These are phyloP conservation scores for Cordyceps fumosorosea DNA, from an alignment of 2,329 filamentous ascomycete species.

Conservation along the genomic window DNA sequence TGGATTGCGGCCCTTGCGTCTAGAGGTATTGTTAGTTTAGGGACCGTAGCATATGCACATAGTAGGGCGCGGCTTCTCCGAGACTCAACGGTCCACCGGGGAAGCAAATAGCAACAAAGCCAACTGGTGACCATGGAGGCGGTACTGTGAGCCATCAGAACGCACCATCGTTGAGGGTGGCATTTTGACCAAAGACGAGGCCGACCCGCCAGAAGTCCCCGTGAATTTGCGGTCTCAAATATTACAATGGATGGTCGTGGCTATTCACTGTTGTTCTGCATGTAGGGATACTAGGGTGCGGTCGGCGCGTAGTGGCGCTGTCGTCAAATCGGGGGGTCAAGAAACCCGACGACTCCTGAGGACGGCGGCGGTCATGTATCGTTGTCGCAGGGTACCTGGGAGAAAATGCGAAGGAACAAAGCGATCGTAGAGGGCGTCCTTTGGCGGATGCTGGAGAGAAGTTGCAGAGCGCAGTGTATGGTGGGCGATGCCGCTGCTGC, in stretches of 20 bases:
- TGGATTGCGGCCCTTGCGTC: constrained; percentile 50
- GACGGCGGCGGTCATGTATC: constrained; percentile 7
- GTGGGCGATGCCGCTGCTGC: background rate
- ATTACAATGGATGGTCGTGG: background rate
- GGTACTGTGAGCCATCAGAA: constrained; percentile 16
- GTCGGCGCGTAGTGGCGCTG: constrained; percentile 6
- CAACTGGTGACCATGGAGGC: background rate
- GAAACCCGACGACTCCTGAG: constrained; percentile 13
- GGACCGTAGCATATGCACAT: background rate
- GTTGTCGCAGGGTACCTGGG: background rate
- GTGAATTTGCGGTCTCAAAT: constrained; percentile 11
- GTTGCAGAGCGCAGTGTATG: background rate
- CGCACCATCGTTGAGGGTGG: constrained; percentile 45
- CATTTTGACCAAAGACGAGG: constrained; percentile 30
- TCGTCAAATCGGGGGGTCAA: constrained; percentile 10
- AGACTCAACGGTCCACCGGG: background rate
- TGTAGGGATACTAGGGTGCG: background rate
- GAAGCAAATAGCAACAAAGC: constrained; percentile 1
- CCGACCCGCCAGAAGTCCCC: constrained; percentile 27
- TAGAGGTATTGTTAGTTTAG: constrained; percentile 21
- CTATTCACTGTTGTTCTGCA: background rate
- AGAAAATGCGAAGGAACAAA: background rate
- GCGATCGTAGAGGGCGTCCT: background rate
- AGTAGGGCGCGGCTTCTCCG: background rate
- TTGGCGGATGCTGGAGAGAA: background rate